Percentiles rank a stretch among this genome's conserved stretches.
Conservation (phyloP, 2,329 filamentous ascomycete species). For the Stachybotrys elegans region DNA sequence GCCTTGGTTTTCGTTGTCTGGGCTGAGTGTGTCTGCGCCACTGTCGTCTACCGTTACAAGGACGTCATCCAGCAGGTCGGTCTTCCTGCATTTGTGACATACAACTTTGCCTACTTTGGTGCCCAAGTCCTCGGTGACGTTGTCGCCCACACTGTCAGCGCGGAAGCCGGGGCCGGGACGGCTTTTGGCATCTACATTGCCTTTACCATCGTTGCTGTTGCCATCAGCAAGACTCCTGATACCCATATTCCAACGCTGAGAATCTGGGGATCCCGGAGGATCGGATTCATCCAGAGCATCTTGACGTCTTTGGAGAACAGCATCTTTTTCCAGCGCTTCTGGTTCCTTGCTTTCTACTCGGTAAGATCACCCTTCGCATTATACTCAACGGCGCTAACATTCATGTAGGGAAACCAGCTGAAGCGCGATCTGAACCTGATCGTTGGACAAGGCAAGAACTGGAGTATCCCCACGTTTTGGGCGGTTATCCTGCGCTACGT, state of each 20-base stretch:
- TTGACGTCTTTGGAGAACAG: conserved; percentile 34
- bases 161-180: conserved; percentile 41
- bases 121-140: conserved; percentile 47
- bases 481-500: conserved; percentile 45
- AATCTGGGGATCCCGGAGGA: not conserved
- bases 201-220: conserved; percentile 30
- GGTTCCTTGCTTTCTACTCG: conserved; percentile 53
- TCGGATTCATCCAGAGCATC: not conserved
- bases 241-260: conserved; percentile 25
- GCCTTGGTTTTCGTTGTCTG: conserved; percentile 50
- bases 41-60: conserved; percentile 47
- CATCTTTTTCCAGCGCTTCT: conserved; percentile 34
- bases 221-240: conserved; percentile 38
- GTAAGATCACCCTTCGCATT: conserved; percentile 27
- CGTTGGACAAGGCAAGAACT: conserved; percentile 49
- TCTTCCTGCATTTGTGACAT: conserved; percentile 34
- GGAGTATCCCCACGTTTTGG: conserved; percentile 49
- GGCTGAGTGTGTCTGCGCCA: conserved; percentile 46
- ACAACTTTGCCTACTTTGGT: conserved; percentile 48
- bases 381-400: not conserved
- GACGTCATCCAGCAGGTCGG: conserved; percentile 40
- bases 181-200: conserved; percentile 48
- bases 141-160: conserved; percentile 40
- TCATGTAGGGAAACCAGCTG: conserved; percentile 48
- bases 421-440: conserved; percentile 49